Evolutionary conservation across 257 asterid genomes (phyloP), one percentile per base, ranked within the genome.

Genomic region (Scutellaria minor): DNA sequence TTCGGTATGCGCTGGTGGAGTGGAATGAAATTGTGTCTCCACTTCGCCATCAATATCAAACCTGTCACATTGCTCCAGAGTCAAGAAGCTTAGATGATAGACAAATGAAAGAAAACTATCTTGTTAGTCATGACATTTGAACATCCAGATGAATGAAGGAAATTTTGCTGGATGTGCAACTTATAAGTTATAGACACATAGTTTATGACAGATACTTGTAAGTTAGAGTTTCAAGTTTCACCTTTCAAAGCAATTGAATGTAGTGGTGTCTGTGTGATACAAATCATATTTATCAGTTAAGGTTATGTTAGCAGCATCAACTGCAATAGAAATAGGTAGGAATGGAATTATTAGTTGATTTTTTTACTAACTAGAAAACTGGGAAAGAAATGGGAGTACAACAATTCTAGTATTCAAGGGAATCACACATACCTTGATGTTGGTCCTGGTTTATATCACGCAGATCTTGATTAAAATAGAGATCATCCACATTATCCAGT

Each of bases 21-120:
- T 76, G 77, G 82, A 87, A 77, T 90, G 82, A 76, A 80, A 9
- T 22, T 88, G 87, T 51, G 86, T 79, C 66, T 83, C 93, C 13
- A 82, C 96, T 51, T 88, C 92, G 76, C 87, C 96, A 75, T 83
- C 91, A 59, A 91, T 82, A 80, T 91, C 97, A 75, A 94, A 94
- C 88, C 99, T 94, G 88, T 58, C 56, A 66, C 47, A 64, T 15
- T 66, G 52, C 31, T 67, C 63, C 66, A 27, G 60, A 55, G 46
- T 66, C 42, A 71, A 76, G 55, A 70, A 75, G 68, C 62, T 12
- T 67, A 70, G 44, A 18, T 7, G 52, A 27, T 68, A 20, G 31
- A 47, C 50, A 60, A 60, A 60, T 15, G 53, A 56, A 37, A 42
- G 47, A 40, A 55, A 54, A 55, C 24, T 47, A 65, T 40, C 66